Base-by-base conservation (phyloP, 768 basidiomycete genomes). In the Amanita inopinata region DNA sequence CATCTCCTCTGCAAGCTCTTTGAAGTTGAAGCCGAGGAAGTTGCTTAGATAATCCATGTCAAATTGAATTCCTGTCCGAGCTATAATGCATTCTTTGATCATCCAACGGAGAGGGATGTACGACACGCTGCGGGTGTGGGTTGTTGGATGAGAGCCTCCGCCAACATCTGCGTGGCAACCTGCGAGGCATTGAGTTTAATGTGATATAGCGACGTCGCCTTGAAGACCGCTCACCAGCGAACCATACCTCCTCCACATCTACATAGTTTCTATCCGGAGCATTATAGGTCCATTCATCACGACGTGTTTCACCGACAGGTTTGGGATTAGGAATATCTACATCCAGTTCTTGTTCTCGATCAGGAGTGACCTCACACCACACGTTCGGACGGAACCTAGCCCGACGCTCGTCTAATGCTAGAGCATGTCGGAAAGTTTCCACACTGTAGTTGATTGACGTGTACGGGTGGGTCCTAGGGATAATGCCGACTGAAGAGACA, bases 21-120 rank as follows among this genome's bases (percentile, higher is more conserved):
- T 24, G 23, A 56, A 46, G 38, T 56, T 47, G 35, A 57, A 56
- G 0, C 45, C 53, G 28, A 57, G 35, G 5, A 18, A 5, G 12
- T 42, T 18, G 15, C 35, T 31, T 15, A 59, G 45, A 17, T 46
- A 51, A n/a, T 51, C 34, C 20, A 45, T 24, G 23, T 59, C 50
- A 18, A 57, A 57, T 17, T 48, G 37, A 19, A 55, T 52, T 0
- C 50, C 56, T 10, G 54, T 52, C 10, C 44, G 24, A 5, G 46
- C 38, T 8, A 53, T 10, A 22, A 59, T 41, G 34, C 51, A 55
- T 36, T 60, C 58, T 18, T 51, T 56, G 40, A 59, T 56, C 58
- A 59, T 59, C 58, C 58, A 59, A 15, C 58, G 46, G 33, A 59
- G 44, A 1, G 56, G 53, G 27, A 59, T 56, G 32, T 47, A 50